Conservation (phyloP, 495 filamentous ascomycete genomes). For the Entonaema liquescens region DNA sequence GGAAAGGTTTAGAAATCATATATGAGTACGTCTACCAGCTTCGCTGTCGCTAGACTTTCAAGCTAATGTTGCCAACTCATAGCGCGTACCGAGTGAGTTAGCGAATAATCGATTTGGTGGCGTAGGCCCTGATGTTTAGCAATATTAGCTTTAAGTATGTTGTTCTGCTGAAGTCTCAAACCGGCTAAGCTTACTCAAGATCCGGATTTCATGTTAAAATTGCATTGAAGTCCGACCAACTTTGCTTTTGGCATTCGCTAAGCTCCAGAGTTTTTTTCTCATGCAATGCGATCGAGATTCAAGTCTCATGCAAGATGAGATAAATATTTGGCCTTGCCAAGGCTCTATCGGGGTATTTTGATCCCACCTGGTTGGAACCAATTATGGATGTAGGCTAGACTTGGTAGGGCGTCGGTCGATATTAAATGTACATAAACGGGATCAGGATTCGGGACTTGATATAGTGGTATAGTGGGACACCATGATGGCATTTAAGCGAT, state of each 20-base stretch:
- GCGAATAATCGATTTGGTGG: neutral
- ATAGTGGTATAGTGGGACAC: neutral
- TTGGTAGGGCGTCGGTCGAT: conserved; percentile 1
- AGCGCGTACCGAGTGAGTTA: conserved; percentile 42
- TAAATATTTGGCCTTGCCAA: neutral
- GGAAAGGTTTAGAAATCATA: conserved; percentile 62
- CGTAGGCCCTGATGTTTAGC: neutral
- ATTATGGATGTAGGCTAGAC: neutral
- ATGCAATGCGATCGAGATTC: conserved; percentile 1
- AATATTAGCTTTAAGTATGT: neutral
- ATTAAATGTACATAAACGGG: conserved; percentile 1
- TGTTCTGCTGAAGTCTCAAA: neutral
- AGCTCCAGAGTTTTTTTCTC: neutral
- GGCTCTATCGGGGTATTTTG: neutral
- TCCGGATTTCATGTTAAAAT: neutral
- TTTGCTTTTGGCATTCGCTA: neutral
- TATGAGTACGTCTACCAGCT: conserved; percentile 41
- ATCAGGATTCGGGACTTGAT: conserved; percentile 7
- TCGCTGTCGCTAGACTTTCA: neutral
- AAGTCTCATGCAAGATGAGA: neutral
- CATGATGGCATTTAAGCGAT: conserved; percentile 25
- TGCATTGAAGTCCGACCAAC: neutral
- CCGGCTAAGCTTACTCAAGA: neutral
- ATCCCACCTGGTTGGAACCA: neutral
- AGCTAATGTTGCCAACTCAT: conserved; percentile 9